Conservation (phyloP, 1,139 yeast species). For the Taphrina populina region DNA sequence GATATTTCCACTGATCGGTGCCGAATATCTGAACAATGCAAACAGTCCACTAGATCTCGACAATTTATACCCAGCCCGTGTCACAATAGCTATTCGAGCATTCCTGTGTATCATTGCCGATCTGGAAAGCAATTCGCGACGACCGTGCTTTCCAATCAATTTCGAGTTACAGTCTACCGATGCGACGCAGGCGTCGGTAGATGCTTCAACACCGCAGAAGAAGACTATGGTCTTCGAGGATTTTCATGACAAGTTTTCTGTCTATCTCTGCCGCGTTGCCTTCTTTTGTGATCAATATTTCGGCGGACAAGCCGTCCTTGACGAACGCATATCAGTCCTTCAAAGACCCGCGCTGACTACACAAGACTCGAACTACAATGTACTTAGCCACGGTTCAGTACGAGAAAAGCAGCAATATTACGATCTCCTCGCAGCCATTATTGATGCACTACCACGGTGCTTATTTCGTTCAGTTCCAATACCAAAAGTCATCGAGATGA, state of each 20-base stretch:
- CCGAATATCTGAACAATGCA: slow-evolving; percentile 42
- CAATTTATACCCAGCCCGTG: slow-evolving; percentile 63
- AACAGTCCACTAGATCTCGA: slow-evolving; percentile 64
- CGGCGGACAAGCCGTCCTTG: slow-evolving; percentile 15
- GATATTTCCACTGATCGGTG: slow-evolving; percentile 54
- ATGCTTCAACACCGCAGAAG: neutral
- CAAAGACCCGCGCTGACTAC: slow-evolving; percentile 6
- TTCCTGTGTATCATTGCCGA: slow-evolving; percentile 71
- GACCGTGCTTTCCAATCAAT: slow-evolving; percentile 71
- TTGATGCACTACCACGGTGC: slow-evolving; percentile 71
- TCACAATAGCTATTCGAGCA: slow-evolving; percentile 67
- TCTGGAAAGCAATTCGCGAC: slow-evolving; percentile 51
- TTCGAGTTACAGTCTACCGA: slow-evolving; percentile 1
- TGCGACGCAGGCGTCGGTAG: neutral
- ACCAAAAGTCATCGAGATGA: slow-evolving; percentile 65
- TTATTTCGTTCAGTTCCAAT: slow-evolving; percentile 55
- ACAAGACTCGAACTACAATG: neutral
- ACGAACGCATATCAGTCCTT: neutral
- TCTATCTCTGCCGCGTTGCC: slow-evolving; percentile 29
- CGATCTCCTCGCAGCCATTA: slow-evolving; percentile 67
- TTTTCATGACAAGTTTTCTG: slow-evolving; percentile 18
- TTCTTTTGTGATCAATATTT: slow-evolving; percentile 35
- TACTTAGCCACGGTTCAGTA: slow-evolving; percentile 1
- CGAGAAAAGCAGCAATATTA: slow-evolving; percentile 46
- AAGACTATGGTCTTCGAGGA: slow-evolving; percentile 2